Evolutionary conservation across 306 rosid species (phyloP).

Genomic region (Vigna trinervia): DNA sequence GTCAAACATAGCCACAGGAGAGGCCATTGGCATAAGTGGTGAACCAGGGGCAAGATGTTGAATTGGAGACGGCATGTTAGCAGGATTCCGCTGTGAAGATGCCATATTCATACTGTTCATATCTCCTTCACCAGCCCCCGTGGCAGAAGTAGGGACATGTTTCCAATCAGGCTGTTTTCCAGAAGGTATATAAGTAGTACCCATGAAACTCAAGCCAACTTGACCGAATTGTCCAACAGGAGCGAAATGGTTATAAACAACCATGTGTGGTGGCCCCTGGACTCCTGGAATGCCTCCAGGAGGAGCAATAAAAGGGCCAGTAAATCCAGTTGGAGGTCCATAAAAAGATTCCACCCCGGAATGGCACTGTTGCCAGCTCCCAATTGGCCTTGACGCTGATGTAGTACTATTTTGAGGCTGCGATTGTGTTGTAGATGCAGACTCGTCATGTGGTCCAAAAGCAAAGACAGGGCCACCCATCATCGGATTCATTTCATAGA

Average conservation of each 20-base stretch:
- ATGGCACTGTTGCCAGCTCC: slow-evolving; percentile 93
- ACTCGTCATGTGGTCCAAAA: slow-evolving; percentile 87
- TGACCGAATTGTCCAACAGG: slow-evolving; percentile 98
- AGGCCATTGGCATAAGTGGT: slow-evolving; percentile 89
- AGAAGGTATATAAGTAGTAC: slow-evolving; percentile 88
- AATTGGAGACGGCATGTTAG: slow-evolving; percentile 71
- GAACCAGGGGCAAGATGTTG: slow-evolving; percentile 98
- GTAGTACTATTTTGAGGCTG: slow-evolving; percentile 70
- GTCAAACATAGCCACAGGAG: slow-evolving; percentile 92
- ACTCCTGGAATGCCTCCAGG: slow-evolving; percentile 93
- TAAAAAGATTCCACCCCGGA: slow-evolving; percentile 92
- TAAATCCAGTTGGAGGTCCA: slow-evolving; percentile 90
- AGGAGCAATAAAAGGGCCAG: slow-evolving; percentile 89
- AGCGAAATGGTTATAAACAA: slow-evolving; percentile 96
- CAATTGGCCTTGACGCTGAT: slow-evolving; percentile 69
- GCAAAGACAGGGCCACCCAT: slow-evolving; percentile 92
- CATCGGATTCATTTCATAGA: slow-evolving; percentile 95
- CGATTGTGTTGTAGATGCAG: slow-evolving; percentile 68
- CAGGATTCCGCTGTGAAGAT: slow-evolving; percentile 69
- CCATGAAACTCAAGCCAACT: slow-evolving; percentile 99
- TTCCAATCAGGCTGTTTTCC: slow-evolving; percentile 99
- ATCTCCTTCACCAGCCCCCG: slow-evolving; percentile 71
- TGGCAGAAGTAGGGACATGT: slow-evolving; percentile 72
- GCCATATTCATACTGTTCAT: slow-evolving; percentile 72
- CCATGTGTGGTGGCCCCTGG: slow-evolving; percentile 98